Evolutionary conservation across 768 basidiomycete genomes (phyloP).

Genomic region (Mrakia frigida): DNA sequence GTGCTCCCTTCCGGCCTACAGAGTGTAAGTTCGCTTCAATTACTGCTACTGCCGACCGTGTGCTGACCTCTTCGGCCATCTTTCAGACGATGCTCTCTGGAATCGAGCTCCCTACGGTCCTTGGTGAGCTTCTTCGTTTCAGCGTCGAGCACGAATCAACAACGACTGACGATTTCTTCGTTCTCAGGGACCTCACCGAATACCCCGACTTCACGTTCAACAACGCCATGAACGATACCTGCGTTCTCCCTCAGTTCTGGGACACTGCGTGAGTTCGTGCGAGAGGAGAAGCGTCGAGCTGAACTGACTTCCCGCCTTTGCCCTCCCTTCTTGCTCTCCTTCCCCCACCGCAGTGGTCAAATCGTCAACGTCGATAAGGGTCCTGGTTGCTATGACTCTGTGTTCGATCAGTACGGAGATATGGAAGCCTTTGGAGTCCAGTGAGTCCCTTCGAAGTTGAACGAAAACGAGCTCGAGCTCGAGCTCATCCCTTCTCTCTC

Average conservation of each 20-base stretch:
- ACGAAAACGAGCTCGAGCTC: not conserved
- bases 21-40: slow-evolving; percentile 67
- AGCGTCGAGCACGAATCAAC: too few relatives aligned
- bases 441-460: not conserved
- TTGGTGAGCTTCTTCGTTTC: too few relatives aligned
- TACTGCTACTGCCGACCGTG: too few relatives aligned
- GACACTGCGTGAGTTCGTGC: slow-evolving; percentile 50
- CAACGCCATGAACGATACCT: slow-evolving; percentile 59
- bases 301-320: too few relatives aligned
- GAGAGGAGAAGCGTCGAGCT: too few relatives aligned
- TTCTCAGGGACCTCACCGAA: slow-evolving; percentile 65
- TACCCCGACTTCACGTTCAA: slow-evolving; percentile 63
- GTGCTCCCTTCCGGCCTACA: slow-evolving; percentile 68
- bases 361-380: slow-evolving; percentile 50
- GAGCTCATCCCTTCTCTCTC: not conserved
- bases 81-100: slow-evolving; percentile 24
- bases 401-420: slow-evolving; percentile 93
- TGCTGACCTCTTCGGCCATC: not conserved
- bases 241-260: slow-evolving; percentile 76
- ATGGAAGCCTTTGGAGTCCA: slow-evolving; percentile 95
- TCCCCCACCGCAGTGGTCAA: not conserved
- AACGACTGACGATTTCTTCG: too few relatives aligned
- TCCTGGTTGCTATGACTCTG: slow-evolving; percentile 71
- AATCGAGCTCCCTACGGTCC: slow-evolving; percentile 54
- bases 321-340: too few relatives aligned